phyloP scores from a whole-genome alignment of 257 asterid species.

The Ilex aquifolium region DNA sequence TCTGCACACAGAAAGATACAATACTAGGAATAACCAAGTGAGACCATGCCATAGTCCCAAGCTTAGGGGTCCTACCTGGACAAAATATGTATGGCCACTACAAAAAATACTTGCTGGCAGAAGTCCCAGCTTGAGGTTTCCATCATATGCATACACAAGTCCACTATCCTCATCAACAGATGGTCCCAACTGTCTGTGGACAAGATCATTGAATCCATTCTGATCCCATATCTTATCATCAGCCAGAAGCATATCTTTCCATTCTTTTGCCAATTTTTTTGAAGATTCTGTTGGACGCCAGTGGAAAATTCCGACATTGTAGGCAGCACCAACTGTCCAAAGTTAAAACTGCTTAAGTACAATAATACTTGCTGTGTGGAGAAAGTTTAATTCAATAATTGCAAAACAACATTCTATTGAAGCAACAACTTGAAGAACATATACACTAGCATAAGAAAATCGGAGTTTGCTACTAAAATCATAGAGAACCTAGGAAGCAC shows the following conservation, averaged over 20 bases:
- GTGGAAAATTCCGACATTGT: constrained; percentile 93
- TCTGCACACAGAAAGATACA: no score
- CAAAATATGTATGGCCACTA: constrained; percentile 96
- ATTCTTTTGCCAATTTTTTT: constrained; percentile 76
- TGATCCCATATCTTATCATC: constrained; percentile 97
- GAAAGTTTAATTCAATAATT: no score
- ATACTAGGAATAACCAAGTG: no score
- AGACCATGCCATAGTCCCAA: no score
- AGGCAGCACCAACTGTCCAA: constrained; percentile 74
- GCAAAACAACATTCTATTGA: no score
- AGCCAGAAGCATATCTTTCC: constrained; percentile 83
- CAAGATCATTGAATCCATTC: constrained; percentile 83
- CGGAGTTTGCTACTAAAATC: no score
- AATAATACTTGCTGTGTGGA: no score
- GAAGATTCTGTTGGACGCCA: constrained; percentile 93
- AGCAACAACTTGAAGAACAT: no score
- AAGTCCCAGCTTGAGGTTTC: constrained; percentile 86
- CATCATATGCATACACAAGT: constrained; percentile 95
- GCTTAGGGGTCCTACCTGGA: constrained; percentile 53
- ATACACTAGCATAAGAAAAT: no score
- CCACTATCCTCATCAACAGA: constrained; percentile 96
- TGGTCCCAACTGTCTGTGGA: constrained; percentile 89
- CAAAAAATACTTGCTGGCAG: constrained; percentile 97
- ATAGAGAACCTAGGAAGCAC: no score
- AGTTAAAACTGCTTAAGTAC: neutral